phyloP scores from a whole-genome alignment of 495 filamentous ascomycete species.

The Xylaria sp. region DNA sequence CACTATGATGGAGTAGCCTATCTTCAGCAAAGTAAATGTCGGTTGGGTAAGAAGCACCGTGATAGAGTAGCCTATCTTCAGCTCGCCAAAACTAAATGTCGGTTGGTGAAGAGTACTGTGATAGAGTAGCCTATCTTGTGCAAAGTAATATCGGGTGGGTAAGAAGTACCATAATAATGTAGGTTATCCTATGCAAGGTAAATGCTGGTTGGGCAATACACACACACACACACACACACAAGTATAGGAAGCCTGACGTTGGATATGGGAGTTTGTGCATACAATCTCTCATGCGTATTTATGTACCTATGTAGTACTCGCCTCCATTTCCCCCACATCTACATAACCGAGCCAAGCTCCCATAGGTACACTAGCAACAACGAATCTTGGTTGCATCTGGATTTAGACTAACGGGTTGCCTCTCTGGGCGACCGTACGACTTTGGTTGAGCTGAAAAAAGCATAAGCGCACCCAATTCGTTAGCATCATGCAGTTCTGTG shows the following conservation, averaged over 20 bases:
- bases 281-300: too few relatives aligned
- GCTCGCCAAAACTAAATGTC: too few relatives aligned
- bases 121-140: too few relatives aligned
- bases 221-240: too few relatives aligned
- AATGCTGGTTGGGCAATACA: too few relatives aligned
- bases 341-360: not conserved
- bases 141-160: too few relatives aligned
- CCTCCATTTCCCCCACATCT: not conserved
- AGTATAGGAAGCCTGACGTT: too few relatives aligned
- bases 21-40: not conserved
- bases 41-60: not conserved
- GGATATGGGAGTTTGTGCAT: too few relatives aligned
- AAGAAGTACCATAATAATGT: too few relatives aligned
- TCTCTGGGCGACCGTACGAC: not conserved
- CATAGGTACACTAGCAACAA: not conserved
- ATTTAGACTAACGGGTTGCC: slow-evolving; percentile 4
- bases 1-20: not conserved
- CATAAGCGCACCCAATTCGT: not conserved
- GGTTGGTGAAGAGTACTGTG: too few relatives aligned
- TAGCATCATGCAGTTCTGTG: not conserved
- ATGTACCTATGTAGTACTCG: not conserved
- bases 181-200: too few relatives aligned
- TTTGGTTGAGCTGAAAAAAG: slow-evolving; percentile 1
- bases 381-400: not conserved
- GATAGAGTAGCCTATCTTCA: too few relatives aligned